Percentiles rank a stretch among this genome's conserved stretches.
Evolutionary conservation across 768 basidiomycete genomes (phyloP).

Genomic region (Rhizopogon roseolus): DNA sequence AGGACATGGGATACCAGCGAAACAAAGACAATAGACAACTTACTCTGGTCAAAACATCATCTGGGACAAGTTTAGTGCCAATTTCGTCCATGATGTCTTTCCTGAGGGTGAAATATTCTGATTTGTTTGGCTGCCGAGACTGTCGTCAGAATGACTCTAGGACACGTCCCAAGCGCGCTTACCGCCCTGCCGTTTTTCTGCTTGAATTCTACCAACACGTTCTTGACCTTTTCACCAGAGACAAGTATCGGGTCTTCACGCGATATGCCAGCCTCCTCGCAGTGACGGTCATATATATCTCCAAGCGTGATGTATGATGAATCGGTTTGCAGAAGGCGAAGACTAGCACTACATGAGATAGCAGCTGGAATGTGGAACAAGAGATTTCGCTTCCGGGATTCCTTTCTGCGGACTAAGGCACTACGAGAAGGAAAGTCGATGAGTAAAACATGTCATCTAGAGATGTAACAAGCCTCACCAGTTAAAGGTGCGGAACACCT

Average conservation of each 20-base stretch:
- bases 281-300: constrained; percentile 92
- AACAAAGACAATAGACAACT: constrained; percentile 15
- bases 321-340: constrained; percentile 88
- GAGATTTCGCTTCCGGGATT: constrained; percentile 88
- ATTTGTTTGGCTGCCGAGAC: constrained; percentile 45
- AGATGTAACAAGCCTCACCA: constrained; percentile 43
- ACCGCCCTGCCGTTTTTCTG: constrained; percentile 40
- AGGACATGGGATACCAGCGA: not conserved
- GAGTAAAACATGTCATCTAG: constrained; percentile 1
- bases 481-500: constrained; percentile 92
- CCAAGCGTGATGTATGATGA: constrained; percentile 86
- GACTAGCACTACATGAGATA: constrained; percentile 74
- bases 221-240: constrained; percentile 80
- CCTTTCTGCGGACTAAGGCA: constrained; percentile 81
- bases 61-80: constrained; percentile 81
- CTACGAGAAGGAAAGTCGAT: constrained; percentile 34
- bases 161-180: not conserved
- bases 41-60: constrained; percentile 81
- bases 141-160: not conserved
- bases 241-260: constrained; percentile 87
- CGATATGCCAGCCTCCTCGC: constrained; percentile 65
- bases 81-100: constrained; percentile 91
- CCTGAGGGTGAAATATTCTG: constrained; percentile 65
- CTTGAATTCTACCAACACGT: constrained; percentile 57
- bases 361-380: constrained; percentile 88